Evolutionary conservation across 176 grass and related monocot genomes (phyloP), one percentile per base, ranked within the genome.

Genomic region (Paspalum notatum): DNA sequence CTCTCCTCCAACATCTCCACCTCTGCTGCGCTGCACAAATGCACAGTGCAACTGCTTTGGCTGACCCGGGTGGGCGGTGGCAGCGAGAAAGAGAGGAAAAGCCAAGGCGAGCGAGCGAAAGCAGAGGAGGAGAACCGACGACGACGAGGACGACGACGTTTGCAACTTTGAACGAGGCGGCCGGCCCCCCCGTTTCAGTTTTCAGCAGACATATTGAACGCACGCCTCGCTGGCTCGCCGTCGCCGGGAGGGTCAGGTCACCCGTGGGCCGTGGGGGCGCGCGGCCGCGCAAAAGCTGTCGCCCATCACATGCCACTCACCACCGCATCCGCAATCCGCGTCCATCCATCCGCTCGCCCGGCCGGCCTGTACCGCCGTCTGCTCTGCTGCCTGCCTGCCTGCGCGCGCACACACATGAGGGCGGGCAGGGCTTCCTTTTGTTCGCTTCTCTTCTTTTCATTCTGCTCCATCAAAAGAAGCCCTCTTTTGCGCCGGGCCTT

Each of bases 391-490:
- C 21, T 38, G 59, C 3, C 25, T 71, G 68, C 22, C 21, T 25
- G 13, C n/a, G 21, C 42, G 43, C 49, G 50, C 43, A 26, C 47
- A 37, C 68, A 78, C 75, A 78, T 64, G 75, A 61, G 18, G 9
- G n/a, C 17, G 54, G 3, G 15, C 63, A 56, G 50, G 61, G 32
- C 53, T 79, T 49, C 72, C 88, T 90, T 90, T 85, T 86, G 88
- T 82, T 89, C 42, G 61, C 71, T 66, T 86, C 83, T 82, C 88
- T 90, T 90, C 88, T 90, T 90, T 90, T 90, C 74, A 90, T 79
- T 86, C 79, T 74, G 88, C 78, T 74, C 67, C 88, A 90, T 90
- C 44, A 90, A 90, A 90, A 90, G 83, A 86, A 90, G 83, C 43
- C 25, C 43, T 82, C 78, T 86, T 82, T 85, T 86, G 65, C 43